Evolutionary conservation across 2,329 filamentous ascomycete species (phyloP), one percentile per base, ranked within the genome.

Genomic region (Daldinia sp.): DNA sequence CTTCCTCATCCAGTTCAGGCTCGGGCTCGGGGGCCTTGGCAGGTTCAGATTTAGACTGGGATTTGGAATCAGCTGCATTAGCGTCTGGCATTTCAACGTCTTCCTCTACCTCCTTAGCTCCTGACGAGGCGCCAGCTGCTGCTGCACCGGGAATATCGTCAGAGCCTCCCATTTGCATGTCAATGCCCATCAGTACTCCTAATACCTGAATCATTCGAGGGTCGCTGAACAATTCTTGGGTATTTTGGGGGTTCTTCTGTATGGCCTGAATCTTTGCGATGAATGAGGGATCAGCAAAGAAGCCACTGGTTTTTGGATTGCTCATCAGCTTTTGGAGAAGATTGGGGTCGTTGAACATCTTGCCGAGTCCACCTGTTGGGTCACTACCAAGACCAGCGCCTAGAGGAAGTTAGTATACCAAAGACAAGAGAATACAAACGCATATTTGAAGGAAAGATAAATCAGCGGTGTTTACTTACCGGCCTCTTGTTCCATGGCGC

Each of bases 301-400:
- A 89, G 12, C 85, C 80, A 72, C 91, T 90, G 10, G 97, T 99
- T 89, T 98, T 98, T 70, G 97, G 96, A 85, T 98, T 98, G 75
- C 83, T 88, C 71, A 94, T 94, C 65, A 99, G 90, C 85, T 99
- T 99, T 80, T 93, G 88, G 71, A 97, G 86, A 73, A 99, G 84
- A 77, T 94, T 89, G 18, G 96, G 96, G 80, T 99, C 97, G 79
- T 89, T 95, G 87, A 99, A 98, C 87, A 99, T 94, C 79, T 90
- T 88, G 74, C 92, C 93, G n/a, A 99, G 85, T 51, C 94, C 93
- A 60, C 88, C 92, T 41, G 84, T 86, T 6, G 92, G 90, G 76
- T 94, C 91, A 60, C 85, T 87, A 63, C 83, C 83, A 18, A 87
- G 75, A 77, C 81, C 80, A 70, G 77, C 77, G 76, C 82, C 82